Evolutionary conservation across 2,329 filamentous ascomycete genomes (phyloP), one percentile per base, ranked within the genome.

Genomic region (Berkeleyomyces rouxiae): DNA sequence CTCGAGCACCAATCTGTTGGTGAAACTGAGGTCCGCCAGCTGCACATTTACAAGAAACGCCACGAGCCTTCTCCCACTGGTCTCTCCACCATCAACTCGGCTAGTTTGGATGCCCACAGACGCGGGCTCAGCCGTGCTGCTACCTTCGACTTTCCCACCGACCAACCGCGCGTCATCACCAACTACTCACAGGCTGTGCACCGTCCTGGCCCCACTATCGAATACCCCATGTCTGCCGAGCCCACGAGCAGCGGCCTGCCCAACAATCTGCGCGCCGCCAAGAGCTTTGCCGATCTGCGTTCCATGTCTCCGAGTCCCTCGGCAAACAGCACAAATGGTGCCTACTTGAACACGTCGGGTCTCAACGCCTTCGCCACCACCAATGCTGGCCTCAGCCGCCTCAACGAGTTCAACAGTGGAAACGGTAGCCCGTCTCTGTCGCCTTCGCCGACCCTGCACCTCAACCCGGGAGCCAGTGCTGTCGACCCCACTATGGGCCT

Each of bases 291-390:
- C 43, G 93, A 99, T 71, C 77, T 99, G 66, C 87, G 92, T 67
- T 95, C 91, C 1, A 96, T 95, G 75, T 96, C 91, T 13, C 92
- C 92, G 9, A 97, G 92, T 68, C 92, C 93, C 4, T 92, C 88
- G 2, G 86, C 86, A 6, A 61, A 42, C 16, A 96, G 93, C 10
- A 72, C 74, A 0, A 90, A 89, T 16, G 89, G 89, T 4, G 95
- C 90, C 76, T 96, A 95, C 71, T 73, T 75, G 36, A 74, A 69
- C 3, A 70, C 74, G 3, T 51, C 47, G 23, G 74, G 73, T 37
- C 70, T 89, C 62, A 82, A 83, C 66, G 82, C 58, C n/a, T 64
- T 61, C 49, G 58, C 58, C 23, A 57, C 62, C 42, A 57, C 62
- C 16, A 64, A 64, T 16, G 46, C 62, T 6, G 57, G 62, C 36